Conservation (phyloP, 805 yeast species). For the Teunomyces lycoperdinae region DNA sequence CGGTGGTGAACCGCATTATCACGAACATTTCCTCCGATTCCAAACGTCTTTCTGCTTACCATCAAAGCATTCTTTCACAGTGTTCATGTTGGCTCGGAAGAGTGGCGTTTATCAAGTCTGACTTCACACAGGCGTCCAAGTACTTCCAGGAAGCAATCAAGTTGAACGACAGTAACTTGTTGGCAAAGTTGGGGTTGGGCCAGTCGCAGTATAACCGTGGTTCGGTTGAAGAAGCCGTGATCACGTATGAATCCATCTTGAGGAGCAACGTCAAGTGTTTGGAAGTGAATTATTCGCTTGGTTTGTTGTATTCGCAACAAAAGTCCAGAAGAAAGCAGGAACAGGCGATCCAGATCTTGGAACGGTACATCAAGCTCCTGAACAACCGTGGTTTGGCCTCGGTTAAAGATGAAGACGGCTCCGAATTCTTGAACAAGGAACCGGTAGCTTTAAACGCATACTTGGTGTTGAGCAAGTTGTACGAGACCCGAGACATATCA, state of each 20-base stretch:
- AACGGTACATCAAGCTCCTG: slow-evolving; percentile 65
- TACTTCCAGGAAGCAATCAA: slow-evolving; percentile 71
- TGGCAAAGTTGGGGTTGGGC: slow-evolving; percentile 80
- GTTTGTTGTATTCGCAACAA: slow-evolving; percentile 64
- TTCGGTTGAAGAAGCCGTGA: slow-evolving; percentile 75
- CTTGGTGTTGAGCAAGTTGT: slow-evolving; percentile 63
- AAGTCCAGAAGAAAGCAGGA: slow-evolving; percentile 38
- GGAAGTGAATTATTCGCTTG: slow-evolving; percentile 75
- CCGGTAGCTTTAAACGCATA: slow-evolving; percentile 62
- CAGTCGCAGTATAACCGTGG: slow-evolving; percentile 78
- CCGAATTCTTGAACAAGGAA: slow-evolving; percentile 40
- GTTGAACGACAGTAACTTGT: slow-evolving; percentile 58
- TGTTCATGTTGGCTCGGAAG: slow-evolving; percentile 80
- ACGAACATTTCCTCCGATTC: slow-evolving; percentile 16
- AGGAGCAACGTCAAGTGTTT: slow-evolving; percentile 64
- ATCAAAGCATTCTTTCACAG: slow-evolving; percentile 33
- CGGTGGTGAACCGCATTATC: slow-evolving; percentile 52
- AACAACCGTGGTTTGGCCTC: slow-evolving; percentile 42
- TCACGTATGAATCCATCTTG: slow-evolving; percentile 75
- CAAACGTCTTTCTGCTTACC: slow-evolving; percentile 21
- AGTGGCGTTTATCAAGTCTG: slow-evolving; percentile 57
- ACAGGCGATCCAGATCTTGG: slow-evolving; percentile 61
- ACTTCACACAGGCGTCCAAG: slow-evolving; percentile 68
- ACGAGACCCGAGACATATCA: slow-evolving; percentile 64
- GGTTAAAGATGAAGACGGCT: slow-evolving; percentile 16